These are phyloP conservation scores for Coemansia sp. DNA, from an alignment of 192 early-diverging fungal species.

Conservation along the genomic window DNA sequence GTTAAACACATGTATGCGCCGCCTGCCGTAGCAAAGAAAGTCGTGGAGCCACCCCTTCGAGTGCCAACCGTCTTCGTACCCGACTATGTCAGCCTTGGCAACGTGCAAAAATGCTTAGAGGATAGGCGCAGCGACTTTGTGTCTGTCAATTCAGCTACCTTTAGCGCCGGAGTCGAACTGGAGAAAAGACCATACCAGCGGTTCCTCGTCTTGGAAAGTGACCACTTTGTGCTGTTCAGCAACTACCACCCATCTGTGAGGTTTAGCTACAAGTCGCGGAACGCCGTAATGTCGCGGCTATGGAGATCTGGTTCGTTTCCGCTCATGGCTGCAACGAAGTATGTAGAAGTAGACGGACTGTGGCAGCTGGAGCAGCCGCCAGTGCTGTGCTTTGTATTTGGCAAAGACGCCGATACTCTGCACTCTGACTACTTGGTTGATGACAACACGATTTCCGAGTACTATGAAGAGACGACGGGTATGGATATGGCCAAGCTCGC, in stretches of 20 bases:
- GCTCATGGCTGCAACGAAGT: background rate
- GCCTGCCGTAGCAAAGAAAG: background rate
- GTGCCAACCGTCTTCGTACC: background rate
- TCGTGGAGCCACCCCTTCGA: background rate
- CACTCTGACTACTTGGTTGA: background rate
- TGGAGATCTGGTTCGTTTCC: background rate
- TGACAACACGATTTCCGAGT: conserved; percentile 5
- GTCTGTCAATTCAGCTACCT: background rate
- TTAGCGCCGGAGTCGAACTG: background rate
- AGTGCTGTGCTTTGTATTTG: conserved; percentile 6
- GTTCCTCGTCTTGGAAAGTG: background rate
- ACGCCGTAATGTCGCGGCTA: conserved; percentile 1
- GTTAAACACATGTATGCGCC: background rate
- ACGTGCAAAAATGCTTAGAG: conserved; percentile 2
- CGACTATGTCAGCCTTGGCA: background rate
- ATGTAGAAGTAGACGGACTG: background rate
- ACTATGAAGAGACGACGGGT: background rate
- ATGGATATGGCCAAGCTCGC: background rate
- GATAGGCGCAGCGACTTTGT: conserved; percentile 1
- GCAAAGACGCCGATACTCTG: background rate
- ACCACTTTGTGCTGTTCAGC: background rate
- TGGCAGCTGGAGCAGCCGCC: background rate
- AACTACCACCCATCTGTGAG: background rate
- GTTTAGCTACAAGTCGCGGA: conserved; percentile 11
- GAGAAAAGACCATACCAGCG: background rate